Evolutionary conservation across 2,329 filamentous ascomycete species (phyloP), one percentile per base, ranked within the genome.

Genomic region (Pestalotiopsis sp.): DNA sequence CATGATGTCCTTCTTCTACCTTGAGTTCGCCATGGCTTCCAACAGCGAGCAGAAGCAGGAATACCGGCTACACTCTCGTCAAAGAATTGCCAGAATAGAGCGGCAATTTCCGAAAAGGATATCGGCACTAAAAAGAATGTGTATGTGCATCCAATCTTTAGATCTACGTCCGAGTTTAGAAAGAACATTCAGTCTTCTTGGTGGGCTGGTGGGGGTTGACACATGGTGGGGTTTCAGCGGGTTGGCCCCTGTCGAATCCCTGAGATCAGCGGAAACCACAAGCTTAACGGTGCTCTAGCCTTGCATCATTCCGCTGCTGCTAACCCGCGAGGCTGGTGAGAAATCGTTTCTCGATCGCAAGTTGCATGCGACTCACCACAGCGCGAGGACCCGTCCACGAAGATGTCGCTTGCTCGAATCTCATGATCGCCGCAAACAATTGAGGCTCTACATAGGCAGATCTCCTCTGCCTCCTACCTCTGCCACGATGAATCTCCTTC

Each of bases 401-500:
- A 4, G 6, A 27, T 9, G 45, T n/a, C 20, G 7, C 20, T n/a
- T 17, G 17, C 7, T 7, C 7, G 17, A n/a, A 52, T n/a, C 45
- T 52, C 14, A 9, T 9, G 17, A 17, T 52, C 17, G 17, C 7
- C 45, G 45, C 14, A 52, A 52, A n/a, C 14, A 36, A 9, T 36
- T 9, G 31, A 36, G 31, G 31, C 31, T 36, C 31, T 36, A 36
- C 31, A 36, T 9, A 36, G 31, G 31, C 31, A 36, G 31, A 36
- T 36, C 31, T 36, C 2, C 31, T 36, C 31, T 36, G 14, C 45
- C 20, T n/a, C 14, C 17, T 17, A 7, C 45, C 38, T 13, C 9
- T 58, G 70, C 68, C 72, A 76, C 71, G 65, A 90, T 90, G 88
- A 90, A 90, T 73, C 78, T 90, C 9, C 78, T 90, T 23, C 82